These are phyloP conservation scores for Scortechinia acanthostroma DNA, from an alignment of 2,329 filamentous ascomycete species.

Conservation along the genomic window DNA sequence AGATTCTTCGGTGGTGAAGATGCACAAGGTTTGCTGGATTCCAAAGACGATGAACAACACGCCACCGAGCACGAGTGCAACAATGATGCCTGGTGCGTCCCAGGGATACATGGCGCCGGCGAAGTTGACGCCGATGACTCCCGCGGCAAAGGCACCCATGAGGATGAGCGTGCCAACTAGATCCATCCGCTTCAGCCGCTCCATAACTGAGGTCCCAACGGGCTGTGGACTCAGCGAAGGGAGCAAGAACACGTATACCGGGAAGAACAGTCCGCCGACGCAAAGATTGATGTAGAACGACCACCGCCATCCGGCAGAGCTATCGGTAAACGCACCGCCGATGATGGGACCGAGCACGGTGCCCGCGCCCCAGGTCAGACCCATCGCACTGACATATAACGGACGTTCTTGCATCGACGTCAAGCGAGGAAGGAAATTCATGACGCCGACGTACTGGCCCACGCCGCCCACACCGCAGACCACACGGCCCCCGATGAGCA, in stretches of 20 bases:
- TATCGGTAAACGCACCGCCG: background rate
- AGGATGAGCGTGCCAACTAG: constrained; percentile 31
- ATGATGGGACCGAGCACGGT: background rate
- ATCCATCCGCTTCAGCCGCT: constrained; percentile 26
- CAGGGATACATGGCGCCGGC: constrained; percentile 39
- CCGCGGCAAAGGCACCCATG: constrained; percentile 24
- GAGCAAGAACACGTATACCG: constrained; percentile 29
- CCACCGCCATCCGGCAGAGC: background rate
- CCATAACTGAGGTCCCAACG: constrained; percentile 7
- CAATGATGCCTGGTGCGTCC: constrained; percentile 31
- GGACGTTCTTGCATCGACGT: background rate
- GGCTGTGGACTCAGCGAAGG: constrained; percentile 10
- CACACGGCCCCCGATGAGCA: constrained; percentile 40
- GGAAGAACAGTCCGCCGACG: constrained; percentile 12
- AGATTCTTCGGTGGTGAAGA: constrained; percentile 26
- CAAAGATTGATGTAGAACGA: constrained; percentile 45
- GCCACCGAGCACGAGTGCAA: constrained; percentile 31
- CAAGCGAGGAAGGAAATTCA: background rate
- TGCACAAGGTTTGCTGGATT: constrained; percentile 30
- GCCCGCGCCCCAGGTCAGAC: background rate
- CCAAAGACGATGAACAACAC: constrained; percentile 31
- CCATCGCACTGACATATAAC: background rate
- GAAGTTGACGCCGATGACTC: constrained; percentile 40
- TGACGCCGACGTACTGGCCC: constrained; percentile 35
- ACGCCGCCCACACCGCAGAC: constrained; percentile 38